Percentiles rank a stretch among this genome's conserved stretches.
phyloP scores from a whole-genome alignment of 305 asterid species.

The Solanum hybrid region DNA sequence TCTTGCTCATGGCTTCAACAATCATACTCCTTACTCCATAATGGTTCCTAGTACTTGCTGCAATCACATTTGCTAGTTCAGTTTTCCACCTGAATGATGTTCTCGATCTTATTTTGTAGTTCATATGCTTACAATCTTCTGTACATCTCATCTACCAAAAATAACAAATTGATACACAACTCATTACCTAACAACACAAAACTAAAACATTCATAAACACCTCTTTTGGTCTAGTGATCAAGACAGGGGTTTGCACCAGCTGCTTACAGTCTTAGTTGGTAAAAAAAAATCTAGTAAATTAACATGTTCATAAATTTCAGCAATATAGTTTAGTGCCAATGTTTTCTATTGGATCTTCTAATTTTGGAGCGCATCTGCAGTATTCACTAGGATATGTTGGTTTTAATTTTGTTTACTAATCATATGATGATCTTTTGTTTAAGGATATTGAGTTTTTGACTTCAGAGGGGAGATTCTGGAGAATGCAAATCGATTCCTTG shows the following conservation, averaged over 20 bases:
- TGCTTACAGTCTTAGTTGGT: conserved; percentile 7
- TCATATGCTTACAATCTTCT: not conserved
- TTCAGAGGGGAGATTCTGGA: not conserved
- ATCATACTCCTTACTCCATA: conserved; percentile 31
- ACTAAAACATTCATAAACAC: conserved; percentile 20
- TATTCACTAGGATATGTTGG: not conserved
- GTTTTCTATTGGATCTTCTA: conserved; percentile 93
- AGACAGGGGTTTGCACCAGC: conserved; percentile 59
- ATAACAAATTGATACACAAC: not conserved
- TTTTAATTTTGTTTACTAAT: not conserved
- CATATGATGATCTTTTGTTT: not conserved
- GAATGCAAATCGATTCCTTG: not conserved
- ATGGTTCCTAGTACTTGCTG: conserved; percentile 53
- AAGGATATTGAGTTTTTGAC: not conserved
- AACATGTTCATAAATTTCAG: not conserved
- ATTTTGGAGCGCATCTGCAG: conserved; percentile 46
- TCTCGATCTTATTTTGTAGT: not conserved
- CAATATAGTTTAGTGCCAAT: conserved; percentile 71
- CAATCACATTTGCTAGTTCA: conserved; percentile 89
- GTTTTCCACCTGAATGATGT: conserved; percentile 54
- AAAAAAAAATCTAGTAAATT: not conserved
- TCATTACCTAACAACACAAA: not conserved
- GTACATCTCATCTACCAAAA: not conserved
- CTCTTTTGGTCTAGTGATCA: conserved; percentile 84
- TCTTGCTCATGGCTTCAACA: conserved; percentile 38